Base-by-base conservation (phyloP, 2,329 filamentous ascomycete species). In the Penicillium italicum region DNA sequence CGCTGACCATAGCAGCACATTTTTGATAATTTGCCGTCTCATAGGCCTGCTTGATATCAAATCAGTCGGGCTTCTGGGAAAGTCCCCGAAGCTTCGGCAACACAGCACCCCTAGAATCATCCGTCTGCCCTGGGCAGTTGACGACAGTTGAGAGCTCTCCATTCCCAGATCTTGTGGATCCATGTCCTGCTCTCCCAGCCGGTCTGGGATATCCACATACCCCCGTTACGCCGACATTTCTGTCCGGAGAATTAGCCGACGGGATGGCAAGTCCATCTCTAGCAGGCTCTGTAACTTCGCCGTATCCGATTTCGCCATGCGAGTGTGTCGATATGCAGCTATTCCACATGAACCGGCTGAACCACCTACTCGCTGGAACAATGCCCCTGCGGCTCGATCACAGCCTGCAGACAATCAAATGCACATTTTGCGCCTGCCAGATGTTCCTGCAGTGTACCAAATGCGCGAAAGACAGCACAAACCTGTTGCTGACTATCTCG, bases 281-380 rank as follows among this genome's bases (percentile, higher is more conserved):
- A n/a, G 64, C 63, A 3, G 63, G 65, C 11, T 67, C 68, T 16
- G 59, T 70, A 16, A 61, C 66, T 16, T 68, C 58, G 10, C 50
- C 62, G 0, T 61, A 66, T 28, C 22, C 55, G 1, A 61, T 52
- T 12, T 63, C 59, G 10, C 50, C 53, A 26, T 70, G 71, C 57
- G 69, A 69, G 36, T 74, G 72, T 51, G 47, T 66, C 2, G 66
- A 70, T 24, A 64, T 61, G 41, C 65, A 72, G 24, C 56, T 66
- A 10, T 66, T 67, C 43, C 63, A 72, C 36, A 64, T 69, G 58
- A 66, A 65, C 47, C 65, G 65, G n/a, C 57, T 74, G n/a, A 69
- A 65, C 26, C 63, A 66, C 34, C 61, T 72, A 8, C 64, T 64
- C 6, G 55, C 57, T 36, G 65, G 67, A 28, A 54, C 66, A 3